These are phyloP conservation scores for Sporopachydermia cereana DNA, from an alignment of 1,139 yeast species.

Conservation along the genomic window DNA sequence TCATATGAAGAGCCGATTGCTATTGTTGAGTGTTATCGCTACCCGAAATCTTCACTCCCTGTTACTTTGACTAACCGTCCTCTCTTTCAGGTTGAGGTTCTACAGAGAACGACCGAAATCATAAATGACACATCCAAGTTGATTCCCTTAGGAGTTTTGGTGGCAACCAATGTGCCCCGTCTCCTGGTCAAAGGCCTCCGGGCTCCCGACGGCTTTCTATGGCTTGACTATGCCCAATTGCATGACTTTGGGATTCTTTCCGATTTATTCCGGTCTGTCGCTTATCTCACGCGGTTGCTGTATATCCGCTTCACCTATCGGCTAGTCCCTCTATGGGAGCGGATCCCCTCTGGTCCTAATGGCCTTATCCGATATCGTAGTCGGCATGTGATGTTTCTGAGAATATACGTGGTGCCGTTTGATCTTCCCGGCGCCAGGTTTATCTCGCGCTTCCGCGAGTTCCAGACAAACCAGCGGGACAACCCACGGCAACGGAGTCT, in stretches of 20 bases:
- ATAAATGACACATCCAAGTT: conserved; percentile 32
- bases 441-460: conserved; percentile 25
- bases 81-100: neutral
- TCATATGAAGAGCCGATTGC: no score
- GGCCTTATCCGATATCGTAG: neutral
- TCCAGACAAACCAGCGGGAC: conserved; percentile 20
- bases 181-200: conserved; percentile 19
- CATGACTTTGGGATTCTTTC: conserved; percentile 7
- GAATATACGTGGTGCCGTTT: conserved; percentile 39
- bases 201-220: conserved; percentile 39
- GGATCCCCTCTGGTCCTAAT: conserved; percentile 12
- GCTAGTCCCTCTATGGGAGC: conserved; percentile 12
- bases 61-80: no score
- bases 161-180: conserved; percentile 31
- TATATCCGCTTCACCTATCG: conserved; percentile 36
- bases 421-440: conserved; percentile 31
- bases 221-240: conserved; percentile 33
- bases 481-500: conserved; percentile 20
- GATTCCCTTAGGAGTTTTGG: conserved; percentile 38
- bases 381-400: conserved; percentile 15
- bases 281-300: conserved; percentile 28
- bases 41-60: no score
- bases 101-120: conserved; percentile 16
- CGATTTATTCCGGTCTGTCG: conserved; percentile 13
- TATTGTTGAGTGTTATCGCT: no score